Evolutionary conservation across 805 yeast species (phyloP), one percentile per base, ranked within the genome.

Genomic region (Yamadazyma scolyti): DNA sequence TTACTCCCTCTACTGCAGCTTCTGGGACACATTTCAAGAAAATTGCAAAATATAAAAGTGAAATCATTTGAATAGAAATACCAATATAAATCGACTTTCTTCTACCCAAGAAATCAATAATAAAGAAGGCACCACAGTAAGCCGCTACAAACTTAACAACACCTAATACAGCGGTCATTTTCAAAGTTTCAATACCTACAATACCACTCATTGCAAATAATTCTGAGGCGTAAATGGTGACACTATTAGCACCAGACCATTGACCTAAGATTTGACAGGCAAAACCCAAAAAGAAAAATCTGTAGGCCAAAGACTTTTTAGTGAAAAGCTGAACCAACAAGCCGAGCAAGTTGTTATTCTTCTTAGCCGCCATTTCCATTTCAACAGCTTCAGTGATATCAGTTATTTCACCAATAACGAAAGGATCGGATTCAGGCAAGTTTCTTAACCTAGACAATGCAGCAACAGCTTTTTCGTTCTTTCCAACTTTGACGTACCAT

Each of bases 211-310:
- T 53, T 4, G 61, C 63, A 37, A 73, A 68, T 25, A 75, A 51
- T 30, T 71, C 73, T 2, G 79, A 72, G 22, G 79, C 73, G 42
- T 75, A 76, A 28, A 74, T 71, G 3, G 80, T 75, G 26, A 76
- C 55, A 6, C 78, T 66, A 40, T 67, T 68, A 5, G 79, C 74
- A 30, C 79, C 78, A n/a, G 75, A 65, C 79, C 79, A 75, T 52
- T 75, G 79, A 21, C 71, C 71, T 23, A 75, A 55, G 9, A 73
- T 23, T 49, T 73, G 80, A 18, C 68, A 58, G 33, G 50, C 37
- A 20, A 62, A 34, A 25, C 74, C 68, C 22, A 74, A 40, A 6
- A 54, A 42, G 27, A 75, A 58, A 36, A 59, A 58, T 51, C 79
- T 59, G 52, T 69, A 68, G 33, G 70, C 52, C 33, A 70, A 56